Evolutionary conservation across 75 land plant species (phyloP).

Genomic region (Chamaecyparis obtusa): DNA sequence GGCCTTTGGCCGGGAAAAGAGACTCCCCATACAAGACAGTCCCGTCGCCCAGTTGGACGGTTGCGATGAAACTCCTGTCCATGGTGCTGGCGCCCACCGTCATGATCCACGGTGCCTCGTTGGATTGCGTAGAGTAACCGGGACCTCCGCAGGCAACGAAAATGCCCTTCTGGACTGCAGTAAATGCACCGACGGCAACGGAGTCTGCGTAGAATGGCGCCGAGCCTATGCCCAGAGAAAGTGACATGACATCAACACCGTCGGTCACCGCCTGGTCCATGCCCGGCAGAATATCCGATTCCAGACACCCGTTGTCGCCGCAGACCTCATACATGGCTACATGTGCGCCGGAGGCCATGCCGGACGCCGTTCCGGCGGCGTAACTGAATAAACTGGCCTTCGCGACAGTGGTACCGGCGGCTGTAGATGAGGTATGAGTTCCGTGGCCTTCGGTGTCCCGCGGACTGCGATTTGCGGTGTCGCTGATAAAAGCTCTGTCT

Average conservation of each 20-base stretch:
- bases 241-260: constrained; percentile 50
- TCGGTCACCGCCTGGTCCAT: constrained; percentile 61
- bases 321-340: constrained; percentile 89
- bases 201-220: constrained; percentile 11
- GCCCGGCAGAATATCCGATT: constrained; percentile 76
- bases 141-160: constrained; percentile 22
- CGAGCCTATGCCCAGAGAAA: constrained; percentile 15
- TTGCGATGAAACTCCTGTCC: neutral
- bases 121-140: neutral
- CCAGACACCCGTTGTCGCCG: constrained; percentile 64
- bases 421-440: constrained; percentile 65
- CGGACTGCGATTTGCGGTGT: constrained; percentile 42
- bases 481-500: constrained; percentile 44
- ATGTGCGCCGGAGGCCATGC: constrained; percentile 78
- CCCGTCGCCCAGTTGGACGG: neutral
- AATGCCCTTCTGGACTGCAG: constrained; percentile 17
- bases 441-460: constrained; percentile 92
- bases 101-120: neutral
- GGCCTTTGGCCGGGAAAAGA: neutral
- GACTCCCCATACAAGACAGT: neutral
- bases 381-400: constrained; percentile 61
- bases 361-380: constrained; percentile 61
- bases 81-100: constrained; percentile 1
- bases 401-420: constrained; percentile 26
- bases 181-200: constrained; percentile 20